Evolutionary conservation across 495 filamentous ascomycete genomes (phyloP).

Genomic region (Aspergillus sparsus): DNA sequence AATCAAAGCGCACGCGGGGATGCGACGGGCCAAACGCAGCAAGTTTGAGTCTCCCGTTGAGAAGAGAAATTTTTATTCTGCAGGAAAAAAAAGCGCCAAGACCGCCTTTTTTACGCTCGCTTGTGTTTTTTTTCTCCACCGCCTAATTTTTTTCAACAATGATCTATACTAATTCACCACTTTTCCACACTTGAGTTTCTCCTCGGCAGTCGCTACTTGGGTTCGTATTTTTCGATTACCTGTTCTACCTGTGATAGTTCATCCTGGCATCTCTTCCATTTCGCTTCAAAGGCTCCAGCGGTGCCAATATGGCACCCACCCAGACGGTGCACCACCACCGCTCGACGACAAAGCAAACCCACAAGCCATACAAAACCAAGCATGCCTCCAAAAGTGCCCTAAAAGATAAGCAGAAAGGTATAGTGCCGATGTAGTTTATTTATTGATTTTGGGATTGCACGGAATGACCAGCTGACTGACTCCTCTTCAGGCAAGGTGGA

Average conservation of each 20-base stretch:
- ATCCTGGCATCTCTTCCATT: constrained; percentile 69
- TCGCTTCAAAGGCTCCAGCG: constrained; percentile 80
- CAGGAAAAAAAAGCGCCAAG: constrained; percentile 32
- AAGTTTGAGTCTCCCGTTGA: constrained; percentile 40
- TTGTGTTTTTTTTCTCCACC: constrained; percentile 27
- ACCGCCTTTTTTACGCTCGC: constrained; percentile 23
- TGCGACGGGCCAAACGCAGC: constrained; percentile 20
- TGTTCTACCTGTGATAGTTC: neutral
- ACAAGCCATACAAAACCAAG: constrained; percentile 89
- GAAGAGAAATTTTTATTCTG: constrained; percentile 28
- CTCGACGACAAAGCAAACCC: constrained; percentile 77
- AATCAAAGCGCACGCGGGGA: neutral
- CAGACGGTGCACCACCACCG: constrained; percentile 77
- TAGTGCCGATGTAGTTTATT: constrained; percentile 3
- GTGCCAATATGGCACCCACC: constrained; percentile 53
- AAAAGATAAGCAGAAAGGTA: constrained; percentile 82
- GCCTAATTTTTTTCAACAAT: constrained; percentile 25
- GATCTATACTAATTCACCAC: constrained; percentile 15
- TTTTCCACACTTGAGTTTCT: constrained; percentile 14
- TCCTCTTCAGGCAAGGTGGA: constrained; percentile 60
- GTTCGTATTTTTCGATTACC: neutral
- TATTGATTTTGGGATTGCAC: neutral
- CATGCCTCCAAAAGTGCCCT: constrained; percentile 86
- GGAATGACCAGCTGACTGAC: constrained; percentile 10
- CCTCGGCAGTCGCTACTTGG: neutral